Conservation (phyloP, 257 asterid species). For the Rhazya stricta region DNA sequence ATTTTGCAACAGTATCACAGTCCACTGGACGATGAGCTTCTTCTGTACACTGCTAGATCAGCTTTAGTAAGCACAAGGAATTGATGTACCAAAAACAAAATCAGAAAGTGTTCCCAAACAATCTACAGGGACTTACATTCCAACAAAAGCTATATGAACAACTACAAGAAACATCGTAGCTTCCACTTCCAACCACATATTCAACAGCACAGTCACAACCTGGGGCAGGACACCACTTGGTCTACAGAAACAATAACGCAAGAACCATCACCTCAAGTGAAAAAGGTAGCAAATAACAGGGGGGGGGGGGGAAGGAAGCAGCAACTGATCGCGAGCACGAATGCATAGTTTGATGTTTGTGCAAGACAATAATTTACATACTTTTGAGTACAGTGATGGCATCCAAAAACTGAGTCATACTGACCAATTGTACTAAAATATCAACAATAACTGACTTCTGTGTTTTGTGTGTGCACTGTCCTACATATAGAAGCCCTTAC, state of each 20-base stretch:
- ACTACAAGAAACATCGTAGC: constrained; percentile 86
- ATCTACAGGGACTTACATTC: constrained; percentile 64
- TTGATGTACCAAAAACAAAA: constrained; percentile 13
- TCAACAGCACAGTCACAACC: constrained; percentile 95
- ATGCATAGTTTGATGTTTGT: background rate
- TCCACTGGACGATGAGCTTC: constrained; percentile 99
- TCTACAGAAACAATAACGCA: constrained; percentile 38
- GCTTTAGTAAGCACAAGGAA: constrained; percentile 17
- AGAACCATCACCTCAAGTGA: constrained; percentile 4
- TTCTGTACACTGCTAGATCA: constrained; percentile 76
- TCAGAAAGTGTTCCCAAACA: constrained; percentile 10
- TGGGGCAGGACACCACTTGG: constrained; percentile 99
- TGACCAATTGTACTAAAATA: background rate
- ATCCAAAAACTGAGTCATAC: background rate
- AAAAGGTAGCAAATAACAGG: constrained; percentile 3
- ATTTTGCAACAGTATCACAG: constrained; percentile 85
- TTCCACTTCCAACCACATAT: constrained; percentile 88
- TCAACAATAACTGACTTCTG: background rate
- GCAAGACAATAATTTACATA: background rate
- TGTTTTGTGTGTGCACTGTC: background rate
- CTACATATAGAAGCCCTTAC: background rate
- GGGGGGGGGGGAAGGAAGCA: constrained; percentile 4
- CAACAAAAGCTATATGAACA: constrained; percentile 93
- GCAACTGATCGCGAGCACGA: background rate
- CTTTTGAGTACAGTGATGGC: background rate